phyloP scores from a whole-genome alignment of 2,329 filamentous ascomycete species.

The Cladosporium sp. region DNA sequence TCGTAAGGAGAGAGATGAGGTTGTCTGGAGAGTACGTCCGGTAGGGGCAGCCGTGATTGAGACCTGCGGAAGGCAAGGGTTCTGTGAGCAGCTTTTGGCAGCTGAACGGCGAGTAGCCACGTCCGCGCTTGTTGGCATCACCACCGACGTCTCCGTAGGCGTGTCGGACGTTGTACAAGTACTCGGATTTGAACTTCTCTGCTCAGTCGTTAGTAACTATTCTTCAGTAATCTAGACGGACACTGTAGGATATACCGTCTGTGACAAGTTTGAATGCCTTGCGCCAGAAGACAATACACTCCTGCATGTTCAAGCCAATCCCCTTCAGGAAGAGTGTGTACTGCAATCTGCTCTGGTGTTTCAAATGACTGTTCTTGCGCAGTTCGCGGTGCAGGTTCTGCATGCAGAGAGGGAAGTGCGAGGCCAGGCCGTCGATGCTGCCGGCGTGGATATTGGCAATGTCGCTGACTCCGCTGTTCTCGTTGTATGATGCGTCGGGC shows the following conservation, averaged over 20 bases:
- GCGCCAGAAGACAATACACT: constrained; percentile 91
- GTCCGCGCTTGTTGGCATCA: constrained; percentile 80
- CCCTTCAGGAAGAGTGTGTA: constrained; percentile 97
- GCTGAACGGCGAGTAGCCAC: constrained; percentile 86
- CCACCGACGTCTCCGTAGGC: constrained; percentile 92
- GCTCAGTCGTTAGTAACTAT: not conserved
- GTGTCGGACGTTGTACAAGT: constrained; percentile 96
- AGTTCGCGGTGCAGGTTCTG: constrained; percentile 83
- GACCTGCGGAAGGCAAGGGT: constrained; percentile 79
- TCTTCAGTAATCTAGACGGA: too few relatives aligned
- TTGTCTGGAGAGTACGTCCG: constrained; percentile 90
- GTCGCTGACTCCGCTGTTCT: constrained; percentile 58
- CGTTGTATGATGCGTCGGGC: constrained; percentile 79
- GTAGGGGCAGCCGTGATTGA: constrained; percentile 92
- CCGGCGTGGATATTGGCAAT: constrained; percentile 75
- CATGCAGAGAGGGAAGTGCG: constrained; percentile 93
- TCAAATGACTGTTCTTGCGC: constrained; percentile 84
- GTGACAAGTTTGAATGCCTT: constrained; percentile 80
- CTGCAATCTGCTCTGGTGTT: constrained; percentile 89
- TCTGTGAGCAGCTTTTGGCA: constrained; percentile 96
- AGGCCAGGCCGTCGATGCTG: constrained; percentile 76
- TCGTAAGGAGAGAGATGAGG: constrained; percentile 72
- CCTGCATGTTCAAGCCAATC: constrained; percentile 87
- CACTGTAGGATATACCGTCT: constrained; percentile 51
- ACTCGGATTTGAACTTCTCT: constrained; percentile 96